Evolutionary conservation across 2,329 filamentous ascomycete genomes (phyloP), one percentile per base, ranked within the genome.

Genomic region (Aspergillus terreus): DNA sequence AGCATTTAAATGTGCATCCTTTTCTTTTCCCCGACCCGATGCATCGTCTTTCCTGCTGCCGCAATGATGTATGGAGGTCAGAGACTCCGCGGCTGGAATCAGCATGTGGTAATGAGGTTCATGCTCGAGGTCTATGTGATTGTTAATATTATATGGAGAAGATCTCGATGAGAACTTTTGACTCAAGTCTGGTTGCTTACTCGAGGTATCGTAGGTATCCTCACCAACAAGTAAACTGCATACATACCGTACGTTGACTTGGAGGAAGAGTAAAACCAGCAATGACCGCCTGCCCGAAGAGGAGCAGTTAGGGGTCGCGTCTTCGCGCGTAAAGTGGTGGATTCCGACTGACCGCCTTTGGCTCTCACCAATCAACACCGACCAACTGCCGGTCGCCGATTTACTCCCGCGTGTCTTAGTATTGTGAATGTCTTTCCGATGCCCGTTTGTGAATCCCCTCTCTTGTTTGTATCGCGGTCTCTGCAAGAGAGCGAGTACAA

Each of bases 111-210:
- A 58, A 57, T 49, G 53, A 58, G 47, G 46, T 45, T 48, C 48
- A 54, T 51, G 52, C 49, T 47, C 47, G 45, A 46, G 40, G 36
- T 36, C 35, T 49, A 49, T 55, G 57, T 55, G 57, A 53, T 48
- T 52, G 51, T 58, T 45, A 59, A 60, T 67, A 62, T 58, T 61
- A 53, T 64, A 57, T 60, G 58, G 51, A 49, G 51, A 49, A 61
- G 44, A 58, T 56, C 53, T 65, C 58, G 33, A 59, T 52, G 59
- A 57, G 47, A 46, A 46, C 17, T 44, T 17, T 46, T 48, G 30
- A 52, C 48, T 41, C 49, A 35, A 17, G 44, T 25, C 43, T 42
- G n/a, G 23, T 19, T 14, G 19, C 19, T 42, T n/a, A 23, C 40
- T 23, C 4, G 14, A 43, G 45, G 17, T 19, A 21, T 9, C 3